These are phyloP conservation scores for Melocanna baccifera DNA, from an alignment of 176 grass and related monocot species.

Conservation along the genomic window DNA sequence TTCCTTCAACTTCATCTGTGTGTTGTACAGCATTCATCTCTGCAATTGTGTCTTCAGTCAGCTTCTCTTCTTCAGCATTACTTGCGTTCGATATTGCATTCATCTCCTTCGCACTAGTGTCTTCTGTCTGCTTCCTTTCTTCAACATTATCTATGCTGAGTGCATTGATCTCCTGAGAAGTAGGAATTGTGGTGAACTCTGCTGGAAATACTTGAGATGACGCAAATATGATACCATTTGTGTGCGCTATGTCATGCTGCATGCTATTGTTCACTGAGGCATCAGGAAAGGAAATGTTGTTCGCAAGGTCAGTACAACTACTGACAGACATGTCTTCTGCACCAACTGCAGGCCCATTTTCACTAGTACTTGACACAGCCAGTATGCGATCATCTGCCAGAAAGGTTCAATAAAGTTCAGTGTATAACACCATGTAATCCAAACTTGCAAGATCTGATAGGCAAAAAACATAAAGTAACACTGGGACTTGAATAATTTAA, in stretches of 20 bases:
- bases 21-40: neutral
- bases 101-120: neutral
- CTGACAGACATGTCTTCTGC: conserved; percentile 6
- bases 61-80: conserved; percentile 25
- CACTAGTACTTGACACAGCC: neutral
- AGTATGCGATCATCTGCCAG: conserved; percentile 23
- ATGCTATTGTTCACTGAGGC: neutral
- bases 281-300: conserved; percentile 17
- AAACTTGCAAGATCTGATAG: conserved; percentile 8
- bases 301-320: conserved; percentile 1
- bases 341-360: neutral
- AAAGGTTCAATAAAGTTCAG: conserved; percentile 33
- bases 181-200: neutral
- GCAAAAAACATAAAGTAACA: neutral
- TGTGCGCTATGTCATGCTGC: neutral
- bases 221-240: neutral
- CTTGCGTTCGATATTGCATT: neutral
- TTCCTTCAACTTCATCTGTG: neutral
- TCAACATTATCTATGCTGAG: neutral
- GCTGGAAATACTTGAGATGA: neutral
- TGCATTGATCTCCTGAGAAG: conserved; percentile 8
- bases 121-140: conserved; percentile 23
- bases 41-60: neutral
- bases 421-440: neutral
- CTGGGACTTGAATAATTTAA: neutral